Evolutionary conservation across 179 eudicot species (phyloP), one percentile per base, ranked within the genome.

Genomic region (Corrigiola litoralis): DNA sequence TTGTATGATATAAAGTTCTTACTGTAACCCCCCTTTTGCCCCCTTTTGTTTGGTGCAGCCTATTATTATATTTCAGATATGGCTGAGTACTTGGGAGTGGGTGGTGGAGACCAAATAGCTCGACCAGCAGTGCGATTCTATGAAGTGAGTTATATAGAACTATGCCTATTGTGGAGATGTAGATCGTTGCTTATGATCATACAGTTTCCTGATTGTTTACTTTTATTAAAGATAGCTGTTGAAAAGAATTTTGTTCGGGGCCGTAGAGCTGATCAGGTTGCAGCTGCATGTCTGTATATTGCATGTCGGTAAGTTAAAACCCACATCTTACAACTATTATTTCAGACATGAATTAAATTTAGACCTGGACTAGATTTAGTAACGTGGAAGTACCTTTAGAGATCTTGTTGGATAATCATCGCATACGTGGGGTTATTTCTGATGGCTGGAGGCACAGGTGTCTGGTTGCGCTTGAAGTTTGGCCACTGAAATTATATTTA

Each of bases 201-300:
- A 32, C 60, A 53, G 47, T 44, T 40, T 66, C 33, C 34, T 63
- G 36, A 28, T 3, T 29, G 42, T 71, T 9, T 29, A 14, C 68
- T 44, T 54, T 38, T 44, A 25, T 54, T 79, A 75, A 73, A 90
- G 97, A 80, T 90, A 65, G 97, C 95, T 44, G 61, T 90, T 28
- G 89, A 84, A 68, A 67, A 79, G 68, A 76, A 82, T 59, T 87
- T 87, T 75, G 83, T 88, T 1, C 83, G 83, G 52, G 97, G 97
- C 13, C 97, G 97, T 57, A 80, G 77, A 76, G 81, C 72, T 72
- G 88, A 84, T 23, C 89, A 69, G 40, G 97, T 90, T 63, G 80
- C 76, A 54, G 95, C 95, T 71, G 78, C 95, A 20, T 90, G 97
- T 65, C 92, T 90, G 54, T 90, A 90, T 70, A 84, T 90, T 63